Evolutionary conservation across 345 rosid genomes (phyloP).

Genomic region (Acer yangbiense): DNA sequence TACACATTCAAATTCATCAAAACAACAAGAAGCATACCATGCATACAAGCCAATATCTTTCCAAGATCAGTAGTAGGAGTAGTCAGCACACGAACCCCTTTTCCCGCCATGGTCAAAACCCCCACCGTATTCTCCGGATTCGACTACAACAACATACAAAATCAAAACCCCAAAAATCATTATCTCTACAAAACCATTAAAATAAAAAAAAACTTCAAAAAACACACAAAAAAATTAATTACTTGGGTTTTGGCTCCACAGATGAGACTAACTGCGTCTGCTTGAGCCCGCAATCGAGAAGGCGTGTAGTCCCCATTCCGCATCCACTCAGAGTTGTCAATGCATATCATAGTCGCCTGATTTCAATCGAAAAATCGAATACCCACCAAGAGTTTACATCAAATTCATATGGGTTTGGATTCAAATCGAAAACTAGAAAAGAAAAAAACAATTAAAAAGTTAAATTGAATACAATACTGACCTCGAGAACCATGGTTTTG

Average conservation of each 20-base stretch:
- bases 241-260: conserved; percentile 87
- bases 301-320: conserved; percentile 83
- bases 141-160: conserved; percentile 39
- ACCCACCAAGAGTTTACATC: background rate
- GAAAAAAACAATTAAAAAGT: too few species aligned
- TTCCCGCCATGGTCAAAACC: conserved; percentile 82
- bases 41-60: conserved; percentile 78
- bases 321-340: conserved; percentile 92
- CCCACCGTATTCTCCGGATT: conserved; percentile 91
- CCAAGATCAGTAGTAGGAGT: conserved; percentile 84
- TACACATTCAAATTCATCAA: background rate
- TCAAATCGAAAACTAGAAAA: background rate
- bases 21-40: conserved; percentile 41
- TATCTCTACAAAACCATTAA: background rate
- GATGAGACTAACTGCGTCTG: conserved; percentile 76
- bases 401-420: background rate
- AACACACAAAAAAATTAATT: background rate
- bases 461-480: conserved; percentile 18
- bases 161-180: conserved; percentile 5
- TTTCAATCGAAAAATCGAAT: conserved; percentile 6
- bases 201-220: background rate
- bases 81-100: conserved; percentile 72
- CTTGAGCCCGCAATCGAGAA: conserved; percentile 69
- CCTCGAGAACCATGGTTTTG: conserved; percentile 75
- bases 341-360: conserved; percentile 84